Conservation (phyloP, 441 rosid genomes). For the Monsonia emarginata region DNA sequence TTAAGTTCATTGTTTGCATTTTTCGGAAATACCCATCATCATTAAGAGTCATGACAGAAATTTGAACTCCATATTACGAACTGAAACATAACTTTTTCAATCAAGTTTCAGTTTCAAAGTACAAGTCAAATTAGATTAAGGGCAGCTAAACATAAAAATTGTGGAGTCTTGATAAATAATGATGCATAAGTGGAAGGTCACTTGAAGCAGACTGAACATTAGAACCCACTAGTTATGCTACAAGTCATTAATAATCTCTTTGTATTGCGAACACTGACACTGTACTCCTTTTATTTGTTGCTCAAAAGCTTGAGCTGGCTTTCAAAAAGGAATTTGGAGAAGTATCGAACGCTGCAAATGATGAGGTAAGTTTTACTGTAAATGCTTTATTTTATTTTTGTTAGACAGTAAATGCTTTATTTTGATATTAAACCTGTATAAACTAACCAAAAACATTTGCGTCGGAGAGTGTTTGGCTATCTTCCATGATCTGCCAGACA, state of each 20-base stretch:
- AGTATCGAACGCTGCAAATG: constrained; percentile 31
- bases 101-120: not conserved
- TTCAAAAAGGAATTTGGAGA: constrained; percentile 53
- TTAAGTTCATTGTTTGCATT: not conserved
- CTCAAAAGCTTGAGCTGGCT: constrained; percentile 66
- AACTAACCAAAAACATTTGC: not conserved
- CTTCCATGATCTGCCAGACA: not conserved
- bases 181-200: not conserved
- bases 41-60: not conserved
- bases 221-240: not conserved
- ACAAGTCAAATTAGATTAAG: not conserved
- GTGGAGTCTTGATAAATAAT: not conserved
- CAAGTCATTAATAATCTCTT: not conserved
- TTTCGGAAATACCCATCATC: not conserved
- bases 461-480: not conserved
- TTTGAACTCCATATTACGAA: not conserved
- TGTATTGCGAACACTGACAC: not conserved
- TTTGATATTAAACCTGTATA: not conserved
- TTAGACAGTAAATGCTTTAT: not conserved
- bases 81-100: not conserved
- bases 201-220: not conserved
- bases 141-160: not conserved
- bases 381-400: not conserved
- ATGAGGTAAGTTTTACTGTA: constrained; percentile 40
- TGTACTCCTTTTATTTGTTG: constrained; percentile 8